These are phyloP conservation scores for Colletotrichum sp. DNA, from an alignment of 2,329 filamentous ascomycete genomes.

Conservation along the genomic window DNA sequence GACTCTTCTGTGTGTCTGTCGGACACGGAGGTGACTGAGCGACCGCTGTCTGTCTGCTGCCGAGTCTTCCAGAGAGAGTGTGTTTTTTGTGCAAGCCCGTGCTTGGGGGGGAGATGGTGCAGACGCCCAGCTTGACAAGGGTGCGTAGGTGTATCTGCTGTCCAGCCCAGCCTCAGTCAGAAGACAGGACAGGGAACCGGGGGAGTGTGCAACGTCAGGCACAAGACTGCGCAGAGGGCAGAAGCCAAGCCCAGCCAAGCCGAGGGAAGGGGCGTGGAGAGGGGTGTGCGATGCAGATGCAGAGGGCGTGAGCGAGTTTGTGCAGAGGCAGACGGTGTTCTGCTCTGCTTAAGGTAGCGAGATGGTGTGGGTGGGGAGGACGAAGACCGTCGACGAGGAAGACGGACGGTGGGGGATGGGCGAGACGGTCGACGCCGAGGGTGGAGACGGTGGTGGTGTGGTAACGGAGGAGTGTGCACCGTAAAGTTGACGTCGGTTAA, in stretches of 20 bases:
- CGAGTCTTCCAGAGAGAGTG: neutral
- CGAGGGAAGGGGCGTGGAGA: neutral
- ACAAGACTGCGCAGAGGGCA: slow-evolving; percentile 2
- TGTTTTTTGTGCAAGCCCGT: neutral
- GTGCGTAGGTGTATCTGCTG: neutral
- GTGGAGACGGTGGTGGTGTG: neutral
- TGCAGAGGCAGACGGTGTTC: neutral
- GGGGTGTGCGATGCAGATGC: neutral
- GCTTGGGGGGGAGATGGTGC: neutral
- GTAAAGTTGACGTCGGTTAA: neutral
- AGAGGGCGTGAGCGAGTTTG: neutral
- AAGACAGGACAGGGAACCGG: slow-evolving; percentile 5
- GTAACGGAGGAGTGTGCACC: neutral
- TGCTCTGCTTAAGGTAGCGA: neutral
- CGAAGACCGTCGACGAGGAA: neutral
- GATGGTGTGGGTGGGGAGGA: neutral
- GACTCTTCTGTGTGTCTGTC: neutral
- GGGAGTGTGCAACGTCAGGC: slow-evolving; percentile 11
- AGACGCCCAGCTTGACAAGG: neutral
- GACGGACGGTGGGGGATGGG: neutral
- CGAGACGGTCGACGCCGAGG: neutral
- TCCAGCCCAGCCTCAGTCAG: slow-evolving; percentile 4
- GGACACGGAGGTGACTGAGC: neutral
- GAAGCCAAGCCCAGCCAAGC: slow-evolving; percentile 12
- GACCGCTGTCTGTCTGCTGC: slow-evolving; percentile 1